Conservation (phyloP, 1,284 basidiomycete genomes). For the Heliocybe sulcata region DNA sequence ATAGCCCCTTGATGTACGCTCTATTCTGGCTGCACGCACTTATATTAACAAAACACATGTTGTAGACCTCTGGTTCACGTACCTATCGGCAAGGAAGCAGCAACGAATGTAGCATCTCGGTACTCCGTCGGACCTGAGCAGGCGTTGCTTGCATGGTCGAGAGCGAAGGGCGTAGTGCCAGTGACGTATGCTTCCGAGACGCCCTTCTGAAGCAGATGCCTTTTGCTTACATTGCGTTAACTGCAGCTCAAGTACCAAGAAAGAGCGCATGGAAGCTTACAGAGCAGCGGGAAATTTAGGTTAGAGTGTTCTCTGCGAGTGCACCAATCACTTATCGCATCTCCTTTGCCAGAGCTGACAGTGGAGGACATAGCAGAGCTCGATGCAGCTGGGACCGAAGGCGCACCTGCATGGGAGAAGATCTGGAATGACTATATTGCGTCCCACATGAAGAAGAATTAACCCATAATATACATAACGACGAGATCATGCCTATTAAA, state of each 20-base stretch:
- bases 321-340: too few species aligned
- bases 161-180: constrained; percentile 56
- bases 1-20: constrained; percentile 58
- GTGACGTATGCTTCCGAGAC: constrained; percentile 43
- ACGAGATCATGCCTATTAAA: too few species aligned
- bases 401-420: too few species aligned
- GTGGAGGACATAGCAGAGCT: too few species aligned
- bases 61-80: constrained; percentile 62
- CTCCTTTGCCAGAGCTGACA: too few species aligned
- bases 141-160: constrained; percentile 63
- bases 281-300: constrained; percentile 40
- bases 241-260: constrained; percentile 42
- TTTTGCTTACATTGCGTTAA: background rate
- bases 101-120: constrained; percentile 43
- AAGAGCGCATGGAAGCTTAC: constrained; percentile 47
- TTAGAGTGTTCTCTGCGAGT: constrained; percentile 15
- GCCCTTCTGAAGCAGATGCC: background rate
- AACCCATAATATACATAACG: too few species aligned
- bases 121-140: constrained; percentile 61
- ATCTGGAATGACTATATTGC: too few species aligned
- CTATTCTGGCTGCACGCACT: background rate
- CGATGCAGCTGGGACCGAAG: too few species aligned
- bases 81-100: constrained; percentile 60
- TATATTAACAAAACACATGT: constrained; percentile 33
- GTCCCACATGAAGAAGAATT: too few species aligned